Percentiles rank a stretch among this genome's conserved stretches.
Conservation (phyloP, 495 filamentous ascomycete species). For the Penicillium verhagenii region DNA sequence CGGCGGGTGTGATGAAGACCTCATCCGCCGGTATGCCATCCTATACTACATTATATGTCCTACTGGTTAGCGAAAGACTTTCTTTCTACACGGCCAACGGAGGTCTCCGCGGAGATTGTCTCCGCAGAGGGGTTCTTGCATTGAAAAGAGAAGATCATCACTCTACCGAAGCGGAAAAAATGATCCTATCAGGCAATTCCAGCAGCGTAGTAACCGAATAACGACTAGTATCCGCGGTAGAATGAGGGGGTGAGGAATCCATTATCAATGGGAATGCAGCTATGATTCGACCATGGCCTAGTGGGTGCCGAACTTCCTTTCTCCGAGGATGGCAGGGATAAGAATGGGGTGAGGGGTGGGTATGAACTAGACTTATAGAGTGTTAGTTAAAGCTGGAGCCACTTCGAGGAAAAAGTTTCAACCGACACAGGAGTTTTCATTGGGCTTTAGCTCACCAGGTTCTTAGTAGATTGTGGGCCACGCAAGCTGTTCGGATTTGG, state of each 20-base stretch:
- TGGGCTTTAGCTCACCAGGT: neutral
- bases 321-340: neutral
- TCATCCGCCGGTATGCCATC: neutral
- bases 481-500: neutral
- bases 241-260: neutral
- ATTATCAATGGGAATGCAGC: neutral
- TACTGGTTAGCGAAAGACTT: neutral
- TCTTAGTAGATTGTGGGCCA: neutral
- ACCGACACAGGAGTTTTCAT: neutral
- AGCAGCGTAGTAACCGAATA: neutral
- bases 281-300: neutral
- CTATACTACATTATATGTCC: neutral
- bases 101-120: constrained; percentile 1
- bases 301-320: neutral
- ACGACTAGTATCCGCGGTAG: neutral
- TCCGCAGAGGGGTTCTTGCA: no score
- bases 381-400: no score
- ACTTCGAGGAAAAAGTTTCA: neutral
- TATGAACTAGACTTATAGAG: no score
- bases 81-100: neutral
- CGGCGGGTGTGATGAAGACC: neutral
- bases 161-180: neutral
- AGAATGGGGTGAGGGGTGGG: neutral
- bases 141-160: neutral
- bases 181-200: neutral